Evolutionary conservation across 495 filamentous ascomycete genomes (phyloP).

Genomic region (Beverwykella pulmonaria): DNA sequence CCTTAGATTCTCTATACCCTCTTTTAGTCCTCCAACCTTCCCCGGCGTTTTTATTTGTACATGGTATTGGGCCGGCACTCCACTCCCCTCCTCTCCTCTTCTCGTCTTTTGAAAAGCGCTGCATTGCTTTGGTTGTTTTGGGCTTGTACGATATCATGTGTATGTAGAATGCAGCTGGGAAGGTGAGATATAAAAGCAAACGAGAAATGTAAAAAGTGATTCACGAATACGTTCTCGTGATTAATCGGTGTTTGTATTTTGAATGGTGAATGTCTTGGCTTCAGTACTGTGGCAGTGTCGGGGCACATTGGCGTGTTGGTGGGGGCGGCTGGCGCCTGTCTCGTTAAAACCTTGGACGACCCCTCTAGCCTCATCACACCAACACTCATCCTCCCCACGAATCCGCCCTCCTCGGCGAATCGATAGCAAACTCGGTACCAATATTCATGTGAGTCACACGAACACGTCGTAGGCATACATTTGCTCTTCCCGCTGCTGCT

Average conservation of each 20-base stretch:
- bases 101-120: conserved; percentile 28
- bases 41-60: conserved; percentile 28
- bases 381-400: neutral
- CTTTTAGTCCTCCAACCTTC: conserved; percentile 17
- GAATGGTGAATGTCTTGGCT: neutral
- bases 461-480: conserved; percentile 6
- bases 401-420: neutral
- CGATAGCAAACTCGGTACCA: neutral
- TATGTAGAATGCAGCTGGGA: conserved; percentile 25
- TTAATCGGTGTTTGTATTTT: neutral
- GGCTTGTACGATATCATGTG: conserved; percentile 39
- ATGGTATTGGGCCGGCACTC: conserved; percentile 35
- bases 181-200: conserved; percentile 20
- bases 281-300: neutral
- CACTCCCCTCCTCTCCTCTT: conserved; percentile 32
- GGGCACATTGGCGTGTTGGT: neutral
- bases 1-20: conserved; percentile 33
- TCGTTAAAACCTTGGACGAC: conserved; percentile 10
- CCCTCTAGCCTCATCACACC: conserved; percentile 22
- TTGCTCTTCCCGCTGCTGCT: neutral
- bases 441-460: conserved; percentile 23
- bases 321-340: neutral
- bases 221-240: neutral
- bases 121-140: conserved; percentile 27
- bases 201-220: conserved; percentile 15